phyloP scores from a whole-genome alignment of 73 alveolate genomes.

The Urostyla sp. region DNA sequence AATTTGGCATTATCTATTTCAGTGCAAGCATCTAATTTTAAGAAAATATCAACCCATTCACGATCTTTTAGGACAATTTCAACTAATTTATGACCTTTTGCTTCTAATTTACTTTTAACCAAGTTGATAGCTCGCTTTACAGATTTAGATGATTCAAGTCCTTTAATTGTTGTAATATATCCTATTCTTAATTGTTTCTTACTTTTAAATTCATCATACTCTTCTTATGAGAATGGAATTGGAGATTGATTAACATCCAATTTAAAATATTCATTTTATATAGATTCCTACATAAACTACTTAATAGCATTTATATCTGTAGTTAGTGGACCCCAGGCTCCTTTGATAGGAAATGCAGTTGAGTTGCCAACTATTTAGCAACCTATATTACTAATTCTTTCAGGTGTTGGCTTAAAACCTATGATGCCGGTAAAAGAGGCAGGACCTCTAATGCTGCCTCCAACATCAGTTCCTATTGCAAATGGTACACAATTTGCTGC shows the following conservation, averaged over 20 bases:
- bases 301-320: slow-evolving; percentile 65
- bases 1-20: not conserved
- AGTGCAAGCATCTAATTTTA: not conserved
- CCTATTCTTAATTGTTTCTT: not conserved
- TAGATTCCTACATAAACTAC: not conserved
- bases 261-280: not conserved
- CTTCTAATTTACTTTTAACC: too few relatives aligned
- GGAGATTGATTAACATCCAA: not conserved
- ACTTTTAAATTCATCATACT: not conserved
- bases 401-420: slow-evolving; percentile 72
- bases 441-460: slow-evolving; percentile 78
- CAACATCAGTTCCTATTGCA: slow-evolving; percentile 83
- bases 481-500: slow-evolving; percentile 75
- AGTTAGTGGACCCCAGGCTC: slow-evolving; percentile 67
- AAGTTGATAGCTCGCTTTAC: too few relatives aligned
- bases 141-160: too few relatives aligned
- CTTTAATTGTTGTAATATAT: too few relatives aligned
- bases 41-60: too few relatives aligned
- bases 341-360: not conserved
- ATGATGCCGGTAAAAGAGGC: slow-evolving; percentile 64
- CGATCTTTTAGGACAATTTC: too few relatives aligned
- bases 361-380: not conserved
- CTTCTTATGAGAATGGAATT: not conserved
- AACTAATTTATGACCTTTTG: too few relatives aligned
- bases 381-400: slow-evolving; percentile 46